phyloP scores from a whole-genome alignment of 352 stramenopile species.

The Poterioochromonas sp. region DNA sequence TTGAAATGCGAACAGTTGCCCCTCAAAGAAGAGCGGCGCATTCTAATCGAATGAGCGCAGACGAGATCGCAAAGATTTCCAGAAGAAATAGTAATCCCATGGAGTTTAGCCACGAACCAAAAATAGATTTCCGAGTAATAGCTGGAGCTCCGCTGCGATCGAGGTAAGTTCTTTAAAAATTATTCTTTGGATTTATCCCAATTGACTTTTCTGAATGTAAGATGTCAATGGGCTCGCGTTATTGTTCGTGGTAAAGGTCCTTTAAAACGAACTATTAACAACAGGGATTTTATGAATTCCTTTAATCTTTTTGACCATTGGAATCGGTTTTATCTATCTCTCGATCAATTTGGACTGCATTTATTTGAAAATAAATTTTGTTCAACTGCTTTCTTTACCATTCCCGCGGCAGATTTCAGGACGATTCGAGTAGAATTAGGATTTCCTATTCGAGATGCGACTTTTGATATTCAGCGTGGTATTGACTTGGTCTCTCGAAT shows the following conservation, averaged over 20 bases:
- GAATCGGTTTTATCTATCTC: neutral
- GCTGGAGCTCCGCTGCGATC: neutral
- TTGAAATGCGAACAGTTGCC: too few species aligned
- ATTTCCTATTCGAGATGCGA: neutral
- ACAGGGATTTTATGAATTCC: neutral
- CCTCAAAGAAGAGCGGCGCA: too few species aligned
- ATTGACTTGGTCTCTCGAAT: neutral
- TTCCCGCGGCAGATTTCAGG: neutral
- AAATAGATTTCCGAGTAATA: neutral
- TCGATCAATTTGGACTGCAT: neutral
- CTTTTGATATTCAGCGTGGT: neutral
- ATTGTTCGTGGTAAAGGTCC: neutral
- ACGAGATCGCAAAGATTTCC: too few species aligned
- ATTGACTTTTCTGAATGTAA: too few species aligned
- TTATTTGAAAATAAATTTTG: constrained; percentile 16
- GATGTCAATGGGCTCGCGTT: neutral
- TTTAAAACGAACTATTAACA: neutral
- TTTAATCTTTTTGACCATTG: neutral
- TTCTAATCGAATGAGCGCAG: too few species aligned
- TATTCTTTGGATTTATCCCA: too few species aligned
- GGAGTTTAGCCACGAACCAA: neutral
- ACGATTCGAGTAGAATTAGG: neutral
- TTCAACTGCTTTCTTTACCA: neutral
- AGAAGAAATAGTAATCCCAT: too few species aligned
- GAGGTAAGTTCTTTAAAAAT: neutral